Conservation (phyloP, 148 eudicot genomes). For the Rhododendron mucronatum region DNA sequence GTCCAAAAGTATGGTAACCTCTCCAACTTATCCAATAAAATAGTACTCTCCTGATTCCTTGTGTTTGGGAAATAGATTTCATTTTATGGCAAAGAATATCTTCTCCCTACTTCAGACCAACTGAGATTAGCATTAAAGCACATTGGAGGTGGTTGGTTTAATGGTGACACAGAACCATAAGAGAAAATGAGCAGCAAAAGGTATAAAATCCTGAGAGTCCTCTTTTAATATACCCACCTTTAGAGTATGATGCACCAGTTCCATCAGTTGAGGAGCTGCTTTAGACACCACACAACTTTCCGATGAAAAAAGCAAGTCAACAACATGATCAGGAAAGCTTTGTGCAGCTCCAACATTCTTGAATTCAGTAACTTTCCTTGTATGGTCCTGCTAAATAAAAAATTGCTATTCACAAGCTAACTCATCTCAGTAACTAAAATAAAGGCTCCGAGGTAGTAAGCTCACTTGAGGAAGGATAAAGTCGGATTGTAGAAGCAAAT, state of each 20-base stretch:
- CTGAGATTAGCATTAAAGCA: neutral
- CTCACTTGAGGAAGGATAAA: constrained; percentile 77
- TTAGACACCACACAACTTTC: constrained; percentile 81
- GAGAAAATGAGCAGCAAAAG: neutral
- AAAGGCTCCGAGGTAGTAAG: constrained; percentile 2
- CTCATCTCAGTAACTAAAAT: neutral
- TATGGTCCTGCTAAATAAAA: constrained; percentile 39
- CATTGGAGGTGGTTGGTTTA: too few relatives aligned
- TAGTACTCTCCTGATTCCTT: neutral
- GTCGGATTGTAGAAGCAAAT: constrained; percentile 59
- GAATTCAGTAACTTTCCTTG: constrained; percentile 23
- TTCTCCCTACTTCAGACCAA: constrained; percentile 2
- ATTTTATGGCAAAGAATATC: neutral
- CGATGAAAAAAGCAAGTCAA: constrained; percentile 72
- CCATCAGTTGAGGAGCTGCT: constrained; percentile 75
- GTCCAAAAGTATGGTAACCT: neutral
- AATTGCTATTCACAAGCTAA: constrained; percentile 16
- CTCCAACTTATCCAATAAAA: neutral
- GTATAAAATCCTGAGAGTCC: neutral
- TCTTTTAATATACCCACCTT: constrained; percentile 39
- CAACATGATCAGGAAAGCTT: constrained; percentile 33
- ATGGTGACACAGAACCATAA: neutral
- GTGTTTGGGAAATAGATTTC: neutral
- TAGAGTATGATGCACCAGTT: constrained; percentile 83
- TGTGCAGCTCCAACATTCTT: constrained; percentile 31